Evolutionary conservation across 2,329 filamentous ascomycete genomes (phyloP), one percentile per base, ranked within the genome.

Genomic region (Dactylellina leptospora): DNA sequence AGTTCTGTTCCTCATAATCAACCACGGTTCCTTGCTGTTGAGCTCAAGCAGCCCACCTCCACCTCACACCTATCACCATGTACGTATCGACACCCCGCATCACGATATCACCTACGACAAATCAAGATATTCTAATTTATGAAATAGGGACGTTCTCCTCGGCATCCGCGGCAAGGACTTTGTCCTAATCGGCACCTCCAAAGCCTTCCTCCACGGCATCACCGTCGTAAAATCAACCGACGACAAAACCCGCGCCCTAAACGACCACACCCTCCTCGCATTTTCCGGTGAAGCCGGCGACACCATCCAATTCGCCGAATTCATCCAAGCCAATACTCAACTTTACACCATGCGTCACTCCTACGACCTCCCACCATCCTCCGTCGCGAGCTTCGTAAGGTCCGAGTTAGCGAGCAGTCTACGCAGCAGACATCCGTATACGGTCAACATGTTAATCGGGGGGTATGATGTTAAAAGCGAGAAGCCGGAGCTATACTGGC

Each of bases 131-230:
- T 40, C 50, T 64, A 64, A 64, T 42, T 28, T 22, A 23, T 30
- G 10, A 60, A 70, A 38, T 27, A 97, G 93, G 95, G 95, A 99
- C 88, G 91, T 97, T 81, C 86, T 99, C 80, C 87, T 99, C 77
- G 95, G 95, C 79, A 96, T 99, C 81, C 97, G 93, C 72, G 96
- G 95, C 84, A 96, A 96, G 85, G 96, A 99, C 87, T 99, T 97
- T 82, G 96, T 93, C 83, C 88, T 99, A 85, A 88, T 99, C 81
- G 95, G 92, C 78, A 91, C 95, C 78, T 97, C 93, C 75, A 97
- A 99, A 85, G 95, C 95, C 80, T 91, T 93, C 78, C 97, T 97
- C 93, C 89, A 95, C 84, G 95, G 95, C 78, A 91, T 92, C 75
- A 97, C 93, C 71, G 90, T 99, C 81, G 88, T 99, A 80, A 99